Evolutionary conservation across 2,329 filamentous ascomycete genomes (phyloP), one percentile per base, ranked within the genome.

Genomic region (Teratosphaeria viscida): DNA sequence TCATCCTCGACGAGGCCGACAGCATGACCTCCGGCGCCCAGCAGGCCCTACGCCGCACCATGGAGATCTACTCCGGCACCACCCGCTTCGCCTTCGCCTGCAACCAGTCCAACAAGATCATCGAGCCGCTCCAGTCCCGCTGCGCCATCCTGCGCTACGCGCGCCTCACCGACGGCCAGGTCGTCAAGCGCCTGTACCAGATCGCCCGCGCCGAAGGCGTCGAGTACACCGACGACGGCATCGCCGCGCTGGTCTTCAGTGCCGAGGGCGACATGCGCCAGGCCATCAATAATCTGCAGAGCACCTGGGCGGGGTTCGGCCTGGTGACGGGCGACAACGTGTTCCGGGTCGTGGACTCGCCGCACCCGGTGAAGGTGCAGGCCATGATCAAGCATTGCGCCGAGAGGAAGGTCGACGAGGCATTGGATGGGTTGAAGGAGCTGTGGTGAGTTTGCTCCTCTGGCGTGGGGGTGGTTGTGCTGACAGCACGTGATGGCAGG

Each of bases 101-200:
- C 80, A 99, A 99, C 74, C 90, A 96, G 78, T 94, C 89, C 63
- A 99, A 97, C 79, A 99, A 97, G 77, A 97, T 99, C 72, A 99
- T 99, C 74, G 94, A 99, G 75, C 94, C 94, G n/a, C 81, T 99
- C 57, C 94, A 99, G 75, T 96, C 92, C 19, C 85, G 94, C 68
- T 99, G 94, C 73, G 94, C 94, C 23, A 97, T 99, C 71, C 82
- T 99, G 59, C 87, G 94, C 61, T 99, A 96, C 75, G 87, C 92
- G 35, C 87, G 92, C 59, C 81, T 99, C 65, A 96, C 92, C 2
- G 94, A 99, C 72, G 87, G 84, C 12, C 92, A 99, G 73, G 85
- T 99, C 29, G 90, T 96, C 57, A 92, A 92, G 78, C 84, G 94
- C 49, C 75, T 99, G 62, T 79, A 94, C 75, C 92, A 97, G 72